Evolutionary conservation across 352 stramenopile species (phyloP), one percentile per base, ranked within the genome.

Genomic region (Phytophthora nicotianae): DNA sequence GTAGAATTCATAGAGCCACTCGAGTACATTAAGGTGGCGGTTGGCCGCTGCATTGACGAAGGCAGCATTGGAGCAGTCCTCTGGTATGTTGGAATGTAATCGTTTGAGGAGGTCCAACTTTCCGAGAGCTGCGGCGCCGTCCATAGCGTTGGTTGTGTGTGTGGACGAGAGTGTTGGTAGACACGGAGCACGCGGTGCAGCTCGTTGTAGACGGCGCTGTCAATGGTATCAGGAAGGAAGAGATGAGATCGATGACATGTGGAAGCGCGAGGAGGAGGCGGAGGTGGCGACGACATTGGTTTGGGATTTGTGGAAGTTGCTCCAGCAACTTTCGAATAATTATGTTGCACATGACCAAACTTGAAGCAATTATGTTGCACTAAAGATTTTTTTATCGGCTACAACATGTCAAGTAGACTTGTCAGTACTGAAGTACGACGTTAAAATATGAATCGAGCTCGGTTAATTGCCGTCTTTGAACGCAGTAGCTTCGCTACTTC

Each of bases 1-100:
- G 26, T 57, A 63, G n/a, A 42, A 33, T 11, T 57, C 23, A 17
- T 63, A 57, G 23, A 58, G 56, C 47, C 47, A 58, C 24, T 17
- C 24, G 0, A 64, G 27, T 13, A 64, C 56, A 1, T 16, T 11
- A 3, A 66, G 4, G 20, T 66, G 23, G 11, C 41, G 19, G 32
- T 49, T 60, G 8, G n/a, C 32, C 7, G 41, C 32, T 32, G 58
- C 49, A 4, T 26, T 42, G 6, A 14, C n/a, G 29, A 59, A 66
- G 1, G 48, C 48, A 4, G 33, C 23, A 29, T n/a, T 27, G 8
- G 49, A 60, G 19, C 58, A 66, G 13, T 50, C 58, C 26, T 66
- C 58, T 1, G 11, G 9, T 38, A 49, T 40, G 13, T 46, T 41
- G 17, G 10, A 11, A 17, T 51, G 26, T 11, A 56, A 41, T 16